Evolutionary conservation across 1,139 yeast genomes (phyloP).

Genomic region (Yamadazyma triangularis): DNA sequence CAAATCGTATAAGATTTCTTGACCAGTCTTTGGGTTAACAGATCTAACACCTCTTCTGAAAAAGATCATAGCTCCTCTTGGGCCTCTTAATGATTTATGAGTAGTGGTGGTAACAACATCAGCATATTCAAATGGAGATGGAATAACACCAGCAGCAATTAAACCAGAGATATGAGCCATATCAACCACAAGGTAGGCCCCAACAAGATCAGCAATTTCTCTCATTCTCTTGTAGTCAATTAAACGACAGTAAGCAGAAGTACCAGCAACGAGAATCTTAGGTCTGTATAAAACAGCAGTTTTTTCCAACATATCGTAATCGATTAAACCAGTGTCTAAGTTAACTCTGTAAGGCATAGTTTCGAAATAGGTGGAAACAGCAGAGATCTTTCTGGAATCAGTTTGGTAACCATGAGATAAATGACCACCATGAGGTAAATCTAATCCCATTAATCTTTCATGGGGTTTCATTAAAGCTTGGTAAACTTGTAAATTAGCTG

Average conservation of each 20-base stretch:
- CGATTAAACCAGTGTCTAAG: constrained; percentile 87
- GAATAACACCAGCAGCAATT: constrained; percentile 93
- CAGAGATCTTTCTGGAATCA: constrained; percentile 89
- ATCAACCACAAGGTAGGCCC: constrained; percentile 93
- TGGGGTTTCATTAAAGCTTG: constrained; percentile 93
- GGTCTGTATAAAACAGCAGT: constrained; percentile 91
- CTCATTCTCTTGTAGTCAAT: constrained; percentile 96
- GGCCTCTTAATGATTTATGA: constrained; percentile 97
- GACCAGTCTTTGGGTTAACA: constrained; percentile 86
- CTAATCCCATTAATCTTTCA: constrained; percentile 95
- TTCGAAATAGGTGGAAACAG: constrained; percentile 93
- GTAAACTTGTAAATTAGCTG: constrained; percentile 95
- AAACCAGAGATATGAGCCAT: constrained; percentile 99
- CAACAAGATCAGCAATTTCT: constrained; percentile 92
- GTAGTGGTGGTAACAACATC: constrained; percentile 98
- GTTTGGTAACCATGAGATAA: constrained; percentile 98
- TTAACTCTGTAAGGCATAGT: constrained; percentile 98
- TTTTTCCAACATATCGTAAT: constrained; percentile 89
- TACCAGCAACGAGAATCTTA: constrained; percentile 93
- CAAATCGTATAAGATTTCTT: constrained; percentile 81
- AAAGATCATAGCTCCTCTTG: constrained; percentile 99
- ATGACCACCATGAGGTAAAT: constrained; percentile 97
- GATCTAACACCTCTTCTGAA: constrained; percentile 95
- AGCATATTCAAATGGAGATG: constrained; percentile 93
- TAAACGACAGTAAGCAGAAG: constrained; percentile 93